These are phyloP conservation scores for Lanmaoa pseudosensibilis DNA, from an alignment of 768 basidiomycete genomes.

Conservation along the genomic window DNA sequence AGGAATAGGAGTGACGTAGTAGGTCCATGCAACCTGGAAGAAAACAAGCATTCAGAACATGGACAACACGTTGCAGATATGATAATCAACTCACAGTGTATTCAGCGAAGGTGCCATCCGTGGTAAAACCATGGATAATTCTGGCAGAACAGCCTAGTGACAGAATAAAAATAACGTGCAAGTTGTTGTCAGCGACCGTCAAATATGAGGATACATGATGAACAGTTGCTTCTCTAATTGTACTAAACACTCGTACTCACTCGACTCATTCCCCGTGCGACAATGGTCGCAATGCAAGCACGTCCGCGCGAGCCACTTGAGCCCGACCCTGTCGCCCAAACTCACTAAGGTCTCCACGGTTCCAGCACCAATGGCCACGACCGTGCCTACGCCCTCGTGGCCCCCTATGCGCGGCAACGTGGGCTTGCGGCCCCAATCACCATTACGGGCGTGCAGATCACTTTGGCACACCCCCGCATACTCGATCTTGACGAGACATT, in stretches of 20 bases:
- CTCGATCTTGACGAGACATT: constrained; percentile 42
- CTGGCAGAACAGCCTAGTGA: constrained; percentile 13
- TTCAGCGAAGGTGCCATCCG: constrained; percentile 46
- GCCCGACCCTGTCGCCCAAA: constrained; percentile 43
- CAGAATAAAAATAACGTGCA: not conserved
- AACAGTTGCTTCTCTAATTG: not conserved
- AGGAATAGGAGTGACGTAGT: constrained; percentile 48
- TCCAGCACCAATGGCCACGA: constrained; percentile 45
- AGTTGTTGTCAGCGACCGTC: not conserved
- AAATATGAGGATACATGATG: not conserved
- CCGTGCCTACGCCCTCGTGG: constrained; percentile 47
- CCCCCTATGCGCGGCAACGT: constrained; percentile 40
- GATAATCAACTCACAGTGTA: constrained; percentile 32
- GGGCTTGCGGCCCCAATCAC: constrained; percentile 36
- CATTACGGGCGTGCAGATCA: constrained; percentile 41
- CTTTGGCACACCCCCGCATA: constrained; percentile 45
- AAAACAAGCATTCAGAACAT: constrained; percentile 3
- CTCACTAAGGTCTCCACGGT: constrained; percentile 31
- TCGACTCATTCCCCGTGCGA: constrained; percentile 35
- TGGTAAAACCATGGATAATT: constrained; percentile 35
- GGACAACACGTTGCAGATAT: not conserved
- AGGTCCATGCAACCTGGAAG: constrained; percentile 33
- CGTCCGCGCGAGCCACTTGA: constrained; percentile 43
- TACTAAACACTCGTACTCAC: constrained; percentile 18
- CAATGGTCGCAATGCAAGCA: constrained; percentile 44